Conservation (phyloP, 2,329 filamentous ascomycete genomes). For the Knufia petricola region DNA sequence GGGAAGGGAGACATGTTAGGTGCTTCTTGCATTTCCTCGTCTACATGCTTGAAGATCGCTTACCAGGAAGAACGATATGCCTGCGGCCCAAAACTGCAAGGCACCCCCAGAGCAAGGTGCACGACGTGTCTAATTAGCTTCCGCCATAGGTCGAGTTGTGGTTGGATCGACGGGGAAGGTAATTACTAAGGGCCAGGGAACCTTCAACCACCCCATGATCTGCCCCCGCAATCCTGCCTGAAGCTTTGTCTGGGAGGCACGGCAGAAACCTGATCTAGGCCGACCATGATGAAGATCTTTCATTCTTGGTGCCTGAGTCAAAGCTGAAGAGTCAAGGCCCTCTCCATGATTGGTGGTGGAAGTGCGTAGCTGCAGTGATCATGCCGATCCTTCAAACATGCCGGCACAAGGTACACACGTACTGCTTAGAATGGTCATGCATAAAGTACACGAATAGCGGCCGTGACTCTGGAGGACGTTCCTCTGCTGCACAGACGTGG, state of each 20-base stretch:
- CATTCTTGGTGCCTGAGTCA: background rate
- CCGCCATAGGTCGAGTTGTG: background rate
- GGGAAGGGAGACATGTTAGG: background rate
- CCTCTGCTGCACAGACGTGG: too few species aligned
- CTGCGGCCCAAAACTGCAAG: background rate
- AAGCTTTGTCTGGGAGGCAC: too few species aligned
- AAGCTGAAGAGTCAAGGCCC: background rate
- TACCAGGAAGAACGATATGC: background rate
- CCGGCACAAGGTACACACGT: too few species aligned
- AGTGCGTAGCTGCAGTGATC: background rate
- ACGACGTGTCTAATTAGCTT: background rate
- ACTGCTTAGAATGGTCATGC: background rate
- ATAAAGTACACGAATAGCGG: too few species aligned
- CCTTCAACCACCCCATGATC: background rate
- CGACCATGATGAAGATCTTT: background rate
- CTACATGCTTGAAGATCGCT: background rate
- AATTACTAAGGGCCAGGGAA: background rate
- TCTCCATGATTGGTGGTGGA: background rate
- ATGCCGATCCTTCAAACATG: background rate
- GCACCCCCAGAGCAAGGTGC: background rate
- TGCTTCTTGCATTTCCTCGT: background rate
- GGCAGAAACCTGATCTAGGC: background rate
- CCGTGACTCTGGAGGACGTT: too few species aligned
- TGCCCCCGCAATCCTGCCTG: background rate
- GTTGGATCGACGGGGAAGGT: background rate